Evolutionary conservation across 805 yeast species (phyloP), one percentile per base, ranked within the genome.

Genomic region (Ogataea wickerhamii): DNA sequence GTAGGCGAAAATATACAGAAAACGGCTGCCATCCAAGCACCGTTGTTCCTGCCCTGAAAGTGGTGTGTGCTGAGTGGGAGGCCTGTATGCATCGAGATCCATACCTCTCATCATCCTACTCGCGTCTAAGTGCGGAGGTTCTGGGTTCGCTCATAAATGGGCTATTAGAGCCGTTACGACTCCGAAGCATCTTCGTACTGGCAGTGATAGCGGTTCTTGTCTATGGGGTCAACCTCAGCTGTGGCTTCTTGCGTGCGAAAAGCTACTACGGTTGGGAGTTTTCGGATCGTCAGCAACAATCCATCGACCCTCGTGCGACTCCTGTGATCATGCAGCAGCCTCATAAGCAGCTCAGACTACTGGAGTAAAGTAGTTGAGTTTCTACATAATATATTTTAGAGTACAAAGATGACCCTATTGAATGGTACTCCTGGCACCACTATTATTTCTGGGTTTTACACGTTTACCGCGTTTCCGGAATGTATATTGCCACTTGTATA

Each of bases 71-170:
- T 12, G 63, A 68, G 40, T 84, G 87, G 88, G 73, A 68, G 36
- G 68, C 68, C 32, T 82, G 91, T 53, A 80, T 81, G 84, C 67
- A 67, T 34, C 74, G 76, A 48, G 76, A 79, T 38, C 76, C 78
- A 3, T 48, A 63, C 49, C 55, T 68, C 51, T 45, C 57, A 38
- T 65, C 70, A 1, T 77, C 80, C 3, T 71, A 78, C 48, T 69
- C 86, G 1, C 67, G 71, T 30, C 64, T 82, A 10, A 72, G 78
- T 42, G 85, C 86, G 1, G 78, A 75, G 38, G 72, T 82, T 0
- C 48, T 83, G 2, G 89, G 88, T 0, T 60, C 74, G 34, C 63
- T 82, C 12, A 48, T 82, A 8, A 80, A 81, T 49, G 73, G 82
- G 0, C 65, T 83, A 38, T 66, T 82, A 14, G 86, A 82, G 46